Base-by-base conservation (phyloP, 305 asterid genomes). In the Fraxinus sp. region DNA sequence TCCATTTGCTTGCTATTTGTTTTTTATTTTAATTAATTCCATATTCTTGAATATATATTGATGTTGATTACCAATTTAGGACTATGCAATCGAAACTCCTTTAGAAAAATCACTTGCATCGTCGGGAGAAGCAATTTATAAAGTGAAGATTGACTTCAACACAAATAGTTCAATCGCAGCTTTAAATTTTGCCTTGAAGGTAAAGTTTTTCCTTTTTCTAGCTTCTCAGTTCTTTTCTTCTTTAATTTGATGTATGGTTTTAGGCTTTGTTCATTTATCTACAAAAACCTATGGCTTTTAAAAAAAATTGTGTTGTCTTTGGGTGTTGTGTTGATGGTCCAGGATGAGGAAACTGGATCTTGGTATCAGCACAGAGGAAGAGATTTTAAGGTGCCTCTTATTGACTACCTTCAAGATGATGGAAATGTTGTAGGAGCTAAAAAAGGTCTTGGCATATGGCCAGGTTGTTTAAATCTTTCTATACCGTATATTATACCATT, bases 331-430 rank as follows among this genome's bases (percentile, higher is more conserved):
- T 36, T 83, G 59, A 82, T 78, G 86, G 77, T 87, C 49, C 82
- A 96, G 99, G 98, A 94, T 73, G 97, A 90, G 89, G 97, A 91
- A 90, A 92, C 82, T 86, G 98, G 97, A 77, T 82, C 84, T 35
- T 96, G 99, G 98, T 93, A 90, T 90, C 97, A 93, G 89, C 96
- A 92, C 78, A 91, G 87, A 80, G 99, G 99, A 86, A 89, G 95
- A 87, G 98, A 94, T 89, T 96, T 90, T 86, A 91, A 87, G 87
- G 92, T 96, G 80, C 94, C 92, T 88, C 93, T 94, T 43, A 49
- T 81, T 52, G 87, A 82, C 66, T 80, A 82, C 90, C 91, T 84
- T 83, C 90, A 85, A 75, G 91, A 89, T 49, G 93, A 90, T 83
- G 91, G 84, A 80, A 90, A 86, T 82, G 74, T 88, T 70, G 82